Evolutionary conservation across 2,329 filamentous ascomycete genomes (phyloP), one percentile per base, ranked within the genome.

Genomic region (Thelonectria discophora): DNA sequence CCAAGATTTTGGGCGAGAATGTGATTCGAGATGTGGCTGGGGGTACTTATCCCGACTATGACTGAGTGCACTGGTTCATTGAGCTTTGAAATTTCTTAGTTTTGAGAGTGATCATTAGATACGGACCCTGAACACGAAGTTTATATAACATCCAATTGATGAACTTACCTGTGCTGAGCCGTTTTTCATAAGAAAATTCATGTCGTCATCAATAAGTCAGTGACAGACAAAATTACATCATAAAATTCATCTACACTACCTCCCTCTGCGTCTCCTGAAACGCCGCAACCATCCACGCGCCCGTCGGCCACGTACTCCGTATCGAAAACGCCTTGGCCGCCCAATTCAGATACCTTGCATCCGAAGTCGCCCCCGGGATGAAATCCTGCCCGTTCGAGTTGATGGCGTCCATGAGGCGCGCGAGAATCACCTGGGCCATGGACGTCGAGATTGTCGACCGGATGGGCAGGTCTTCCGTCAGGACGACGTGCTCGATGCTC

Each of bases 11-110:
- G 15, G 60, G 60, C 5, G 49, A 58, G 12, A 62, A 62, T 52
- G 51, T 62, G 1, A 51, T 62, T 32, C 60, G 60, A 2, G 60
- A 62, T 48, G 45, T 59, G 39, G 42, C 60, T 27, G 60, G 60
- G 3, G 60, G 60, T 39, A 62, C 60, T 3, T 62, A 62, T 20
- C 60, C 60, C 9, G 60, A 62, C 30, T 59, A 58, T 37, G 60
- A 62, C 21, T 62, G 40, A 18, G 17, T 24, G n/a, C n/a, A 43
- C 15, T 43, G 10, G 21, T 24, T 3, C 21, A n/a, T 40, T 13
- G 12, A 30, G 27, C 9, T 8, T 30, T 30, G 2, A 7, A 7
- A 30, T 30, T 30, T 30, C 27, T 30, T 8, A 2, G 27, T 30
- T 30, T 30, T 30, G 27, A 30, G 27, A 30, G 9, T 30, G 7